Evolutionary conservation across 1,284 basidiomycete genomes (phyloP).

Genomic region (Sporisorium graminicola): DNA sequence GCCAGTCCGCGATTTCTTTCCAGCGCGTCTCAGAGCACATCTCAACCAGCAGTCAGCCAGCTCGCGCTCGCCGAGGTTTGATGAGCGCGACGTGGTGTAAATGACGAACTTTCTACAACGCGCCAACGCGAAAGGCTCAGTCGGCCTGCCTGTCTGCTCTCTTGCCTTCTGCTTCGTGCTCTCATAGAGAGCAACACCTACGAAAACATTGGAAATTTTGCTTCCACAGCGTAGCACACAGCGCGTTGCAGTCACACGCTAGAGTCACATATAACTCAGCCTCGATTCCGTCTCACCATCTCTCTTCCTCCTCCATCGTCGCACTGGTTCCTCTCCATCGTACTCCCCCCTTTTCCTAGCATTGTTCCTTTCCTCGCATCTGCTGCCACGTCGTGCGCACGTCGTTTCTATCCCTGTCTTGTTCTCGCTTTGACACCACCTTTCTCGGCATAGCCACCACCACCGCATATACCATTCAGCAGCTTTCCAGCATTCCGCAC

Average conservation of each 20-base stretch:
- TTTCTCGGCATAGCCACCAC: conserved; percentile 17
- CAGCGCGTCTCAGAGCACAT: not conserved
- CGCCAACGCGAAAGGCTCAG: conserved; percentile 32
- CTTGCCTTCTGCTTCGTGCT: too few relatives aligned
- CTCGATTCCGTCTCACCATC: conserved; percentile 5
- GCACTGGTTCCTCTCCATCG: conserved; percentile 25
- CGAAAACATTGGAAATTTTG: conserved; percentile 24
- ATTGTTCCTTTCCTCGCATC: conserved; percentile 3
- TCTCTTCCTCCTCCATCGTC: conserved; percentile 45
- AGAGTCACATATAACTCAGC: conserved; percentile 40
- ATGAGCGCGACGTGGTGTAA: conserved; percentile 36
- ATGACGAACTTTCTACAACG: conserved; percentile 6
- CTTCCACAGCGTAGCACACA: conserved; percentile 17
- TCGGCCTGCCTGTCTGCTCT: not conserved
- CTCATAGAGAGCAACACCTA: conserved; percentile 43
- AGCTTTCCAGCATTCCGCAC: conserved; percentile 14
- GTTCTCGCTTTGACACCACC: conserved; percentile 7
- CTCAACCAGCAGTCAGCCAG: not conserved
- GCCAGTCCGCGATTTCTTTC: conserved; percentile 1
- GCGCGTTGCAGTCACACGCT: not conserved
- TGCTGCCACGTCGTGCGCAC: conserved; percentile 22
- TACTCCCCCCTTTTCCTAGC: not conserved
- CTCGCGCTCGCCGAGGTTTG: conserved; percentile 4
- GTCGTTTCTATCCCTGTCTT: conserved; percentile 4
- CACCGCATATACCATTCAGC: conserved; percentile 12